Percentiles rank a stretch among this genome's conserved stretches.
Conservation (phyloP, 139 green algal species). For the Monoraphidium neglectum region DNA sequence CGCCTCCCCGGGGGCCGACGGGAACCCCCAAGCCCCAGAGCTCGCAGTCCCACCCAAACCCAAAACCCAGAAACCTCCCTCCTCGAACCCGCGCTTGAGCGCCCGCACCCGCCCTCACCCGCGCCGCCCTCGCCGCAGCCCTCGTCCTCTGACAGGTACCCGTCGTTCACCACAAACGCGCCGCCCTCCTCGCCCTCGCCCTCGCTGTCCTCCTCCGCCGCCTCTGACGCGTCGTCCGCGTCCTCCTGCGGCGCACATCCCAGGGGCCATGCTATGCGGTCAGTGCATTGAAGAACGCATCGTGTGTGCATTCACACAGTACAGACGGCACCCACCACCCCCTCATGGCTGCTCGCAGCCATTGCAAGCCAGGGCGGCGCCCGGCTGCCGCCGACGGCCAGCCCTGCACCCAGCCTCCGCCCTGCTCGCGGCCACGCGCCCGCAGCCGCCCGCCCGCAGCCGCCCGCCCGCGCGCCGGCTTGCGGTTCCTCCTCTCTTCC, state of each 20-base stretch:
- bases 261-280: background rate
- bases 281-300: background rate
- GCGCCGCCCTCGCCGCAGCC: constrained; percentile 42
- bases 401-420: too few relatives aligned
- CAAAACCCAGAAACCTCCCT: background rate
- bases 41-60: background rate
- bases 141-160: constrained; percentile 78
- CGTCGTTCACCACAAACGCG: constrained; percentile 77
- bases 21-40: too few relatives aligned
- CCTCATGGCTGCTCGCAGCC: too few relatives aligned
- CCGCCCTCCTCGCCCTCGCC: constrained; percentile 55
- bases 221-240: constrained; percentile 29
- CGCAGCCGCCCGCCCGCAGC: constrained; percentile 26
- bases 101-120: constrained; percentile 3
- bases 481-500: background rate
- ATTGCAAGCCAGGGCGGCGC: too few relatives aligned
- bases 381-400: too few relatives aligned
- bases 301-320: background rate
- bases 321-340: background rate
- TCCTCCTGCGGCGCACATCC: background rate
- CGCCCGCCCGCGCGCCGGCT: constrained; percentile 14
- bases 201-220: constrained; percentile 40
- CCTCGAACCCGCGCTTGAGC: constrained; percentile 2
- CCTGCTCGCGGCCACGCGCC: constrained; percentile 2
- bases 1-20: too few relatives aligned